Conservation (phyloP, 331 rosid genomes). For the Acacia pycnantha region DNA sequence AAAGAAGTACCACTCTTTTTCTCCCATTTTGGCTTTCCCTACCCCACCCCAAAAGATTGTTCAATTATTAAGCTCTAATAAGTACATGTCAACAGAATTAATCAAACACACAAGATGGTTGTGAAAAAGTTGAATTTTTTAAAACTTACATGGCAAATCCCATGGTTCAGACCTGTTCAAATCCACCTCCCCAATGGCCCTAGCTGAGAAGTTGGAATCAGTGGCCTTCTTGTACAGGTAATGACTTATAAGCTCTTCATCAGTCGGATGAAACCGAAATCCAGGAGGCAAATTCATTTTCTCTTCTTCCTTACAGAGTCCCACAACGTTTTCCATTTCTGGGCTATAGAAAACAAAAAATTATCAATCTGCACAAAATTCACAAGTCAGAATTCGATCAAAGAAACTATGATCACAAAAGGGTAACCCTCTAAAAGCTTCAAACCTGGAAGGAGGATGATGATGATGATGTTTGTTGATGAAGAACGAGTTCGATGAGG, state of each 20-base stretch:
- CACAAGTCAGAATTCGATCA: background rate
- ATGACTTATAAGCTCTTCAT: slow-evolving; percentile 89
- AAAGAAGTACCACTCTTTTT: slow-evolving; percentile 92
- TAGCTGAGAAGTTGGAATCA: slow-evolving; percentile 50
- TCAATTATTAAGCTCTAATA: background rate
- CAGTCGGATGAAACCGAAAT: slow-evolving; percentile 91
- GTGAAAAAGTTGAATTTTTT: background rate
- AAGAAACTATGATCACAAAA: background rate
- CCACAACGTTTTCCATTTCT: slow-evolving; percentile 49
- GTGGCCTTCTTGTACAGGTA: slow-evolving; percentile 67
- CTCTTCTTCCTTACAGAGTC: slow-evolving; percentile 41
- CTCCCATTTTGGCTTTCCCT: slow-evolving; percentile 97
- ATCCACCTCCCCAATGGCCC: slow-evolving; percentile 87
- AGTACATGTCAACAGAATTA: background rate
- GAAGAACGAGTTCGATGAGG: background rate
- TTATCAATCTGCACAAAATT: background rate
- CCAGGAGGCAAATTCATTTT: slow-evolving; percentile 80
- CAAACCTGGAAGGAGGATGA: background rate
- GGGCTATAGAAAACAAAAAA: background rate
- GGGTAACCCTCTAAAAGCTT: background rate
- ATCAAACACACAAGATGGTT: background rate
- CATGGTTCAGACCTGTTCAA: slow-evolving; percentile 94
- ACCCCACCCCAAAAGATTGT: background rate
- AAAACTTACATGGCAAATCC: slow-evolving; percentile 81
- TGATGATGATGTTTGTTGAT: no score